These are phyloP conservation scores for Trichoderma arundinaceum DNA, from an alignment of 2,329 filamentous ascomycete species.

Conservation along the genomic window DNA sequence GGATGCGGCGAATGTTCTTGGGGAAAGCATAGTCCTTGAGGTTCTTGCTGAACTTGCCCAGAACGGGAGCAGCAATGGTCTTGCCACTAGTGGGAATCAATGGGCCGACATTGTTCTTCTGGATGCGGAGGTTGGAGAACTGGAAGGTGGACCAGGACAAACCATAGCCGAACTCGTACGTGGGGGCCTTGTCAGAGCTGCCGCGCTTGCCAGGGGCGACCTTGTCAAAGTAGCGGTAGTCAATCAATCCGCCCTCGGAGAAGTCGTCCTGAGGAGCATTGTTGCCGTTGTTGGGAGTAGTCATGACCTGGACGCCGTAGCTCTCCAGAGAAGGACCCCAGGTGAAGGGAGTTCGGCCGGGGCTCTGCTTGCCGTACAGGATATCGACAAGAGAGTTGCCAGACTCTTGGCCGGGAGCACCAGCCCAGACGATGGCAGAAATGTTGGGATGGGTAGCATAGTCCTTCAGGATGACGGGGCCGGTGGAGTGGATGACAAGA, in stretches of 20 bases:
- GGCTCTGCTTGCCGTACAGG: slow-evolving; percentile 82
- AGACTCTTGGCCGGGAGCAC: slow-evolving; percentile 81
- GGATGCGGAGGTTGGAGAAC: slow-evolving; percentile 70
- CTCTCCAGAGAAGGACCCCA: slow-evolving; percentile 71
- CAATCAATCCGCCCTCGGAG: slow-evolving; percentile 79
- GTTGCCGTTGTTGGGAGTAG: slow-evolving; percentile 70
- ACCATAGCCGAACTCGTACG: slow-evolving; percentile 83
- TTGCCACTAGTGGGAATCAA: slow-evolving; percentile 67
- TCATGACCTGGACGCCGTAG: slow-evolving; percentile 72
- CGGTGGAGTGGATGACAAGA: slow-evolving; percentile 85
- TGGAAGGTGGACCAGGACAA: slow-evolving; percentile 80
- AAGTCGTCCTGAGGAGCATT: slow-evolving; percentile 75
- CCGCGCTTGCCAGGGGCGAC: slow-evolving; percentile 44
- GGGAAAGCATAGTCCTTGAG: slow-evolving; percentile 73
- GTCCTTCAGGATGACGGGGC: slow-evolving; percentile 76
- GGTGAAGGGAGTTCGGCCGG: slow-evolving; percentile 80
- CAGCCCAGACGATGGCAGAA: slow-evolving; percentile 82
- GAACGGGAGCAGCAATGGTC: slow-evolving; percentile 66
- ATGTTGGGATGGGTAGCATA: slow-evolving; percentile 79
- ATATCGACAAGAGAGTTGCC: slow-evolving; percentile 80
- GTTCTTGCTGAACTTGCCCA: slow-evolving; percentile 68
- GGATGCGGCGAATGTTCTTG: slow-evolving; percentile 56
- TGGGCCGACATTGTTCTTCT: slow-evolving; percentile 53
- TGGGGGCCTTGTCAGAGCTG: slow-evolving; percentile 55
- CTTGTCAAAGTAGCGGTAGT: slow-evolving; percentile 70